A percentile compares a stretch with the other conserved stretches of the same genome.
These are phyloP conservation scores for Lablab purpureus DNA, from an alignment of 306 rosid species.

Conservation along the genomic window DNA sequence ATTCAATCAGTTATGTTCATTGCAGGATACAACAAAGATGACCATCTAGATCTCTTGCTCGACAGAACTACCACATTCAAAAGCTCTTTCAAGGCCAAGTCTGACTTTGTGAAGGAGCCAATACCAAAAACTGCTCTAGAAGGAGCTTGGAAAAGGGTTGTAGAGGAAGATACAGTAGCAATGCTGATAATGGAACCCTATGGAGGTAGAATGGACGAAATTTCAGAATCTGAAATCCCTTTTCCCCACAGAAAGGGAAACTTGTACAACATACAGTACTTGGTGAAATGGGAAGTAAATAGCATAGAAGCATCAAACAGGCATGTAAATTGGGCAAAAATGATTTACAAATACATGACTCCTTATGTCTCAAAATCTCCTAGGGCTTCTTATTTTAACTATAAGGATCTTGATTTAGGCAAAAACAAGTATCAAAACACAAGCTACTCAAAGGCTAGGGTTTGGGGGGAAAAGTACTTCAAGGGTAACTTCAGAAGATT, in stretches of 20 bases:
- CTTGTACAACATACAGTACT: slow-evolving; percentile 51
- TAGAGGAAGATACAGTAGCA: slow-evolving; percentile 44
- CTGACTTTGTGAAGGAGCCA: slow-evolving; percentile 60
- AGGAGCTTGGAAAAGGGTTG: slow-evolving; percentile 60
- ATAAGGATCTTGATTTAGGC: slow-evolving; percentile 58
- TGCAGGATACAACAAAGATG: slow-evolving; percentile 47
- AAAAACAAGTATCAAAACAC: slow-evolving; percentile 35
- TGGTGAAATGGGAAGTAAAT: slow-evolving; percentile 44
- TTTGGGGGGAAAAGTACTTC: slow-evolving; percentile 53
- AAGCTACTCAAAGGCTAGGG: slow-evolving; percentile 48
- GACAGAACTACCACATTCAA: slow-evolving; percentile 48
- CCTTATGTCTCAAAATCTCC: slow-evolving; percentile 54
- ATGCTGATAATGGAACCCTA: slow-evolving; percentile 56
- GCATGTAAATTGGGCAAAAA: slow-evolving; percentile 43
- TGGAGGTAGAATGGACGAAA: slow-evolving; percentile 66
- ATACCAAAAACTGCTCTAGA: slow-evolving; percentile 52
- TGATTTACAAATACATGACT: slow-evolving; percentile 46
- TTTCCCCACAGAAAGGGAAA: slow-evolving; percentile 69
- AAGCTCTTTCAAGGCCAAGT: slow-evolving; percentile 67
- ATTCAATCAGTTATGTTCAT: slow-evolving; percentile 54
- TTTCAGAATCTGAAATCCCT: slow-evolving; percentile 53
- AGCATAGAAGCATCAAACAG: slow-evolving; percentile 24
- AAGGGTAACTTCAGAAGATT: slow-evolving; percentile 50
- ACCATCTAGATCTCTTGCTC: slow-evolving; percentile 55
- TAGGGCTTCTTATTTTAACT: slow-evolving; percentile 46